Base-by-base conservation (phyloP, 2,329 filamentous ascomycete species). In the Coniochaeta hoffmannii region DNA sequence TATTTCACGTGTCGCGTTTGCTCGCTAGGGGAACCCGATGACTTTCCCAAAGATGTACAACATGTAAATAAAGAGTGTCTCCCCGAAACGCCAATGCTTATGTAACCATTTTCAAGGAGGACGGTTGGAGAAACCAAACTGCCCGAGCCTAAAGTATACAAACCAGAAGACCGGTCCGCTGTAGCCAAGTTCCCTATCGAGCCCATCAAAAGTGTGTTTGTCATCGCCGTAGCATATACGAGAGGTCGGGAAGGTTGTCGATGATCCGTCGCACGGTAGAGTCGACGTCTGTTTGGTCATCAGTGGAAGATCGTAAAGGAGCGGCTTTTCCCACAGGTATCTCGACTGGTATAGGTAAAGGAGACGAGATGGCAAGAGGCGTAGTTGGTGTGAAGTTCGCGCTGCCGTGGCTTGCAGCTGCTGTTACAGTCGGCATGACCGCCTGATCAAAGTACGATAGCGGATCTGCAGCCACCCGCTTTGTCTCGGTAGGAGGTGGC, bases 181-280 rank as follows among this genome's bases (percentile, higher is more conserved):
- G 26, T 30, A 11, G 36, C 17, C 15, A 19, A 10, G 17, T n/a
- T 19, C 17, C 15, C 4, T 36, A 9, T 36, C 5, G n/a, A 19
- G 35, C 35, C n/a, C 36, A 8, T 11, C 15, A 10, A 15, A n/a
- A 11, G 11, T 17, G 26, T 32, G 24, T 34, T 34, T 4, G 14
- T 19, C n/a, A 12, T 61, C 61, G 69, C 49, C 61, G 59, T 10
- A 67, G 55, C 69, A 71, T 71, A 53, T 71, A 71, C 1, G 68
- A 67, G 17, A 71, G 58, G 53, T 71, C 63, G 1, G 69, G 69
- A 1, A 71, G 59, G 10, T 58, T 58, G 2, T 50, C 51, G 3
- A 70, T 41, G 17, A 71, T 64, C 1, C 35, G 56, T 6, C 57
- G 53, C 2, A 61, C 64, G 5, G 57, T 12, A 3, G 28, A 36